Percentiles rank a stretch among this genome's conserved stretches.
Conservation (phyloP, 2,329 filamentous ascomycete species). For the Ophiostoma triangulosporum region DNA sequence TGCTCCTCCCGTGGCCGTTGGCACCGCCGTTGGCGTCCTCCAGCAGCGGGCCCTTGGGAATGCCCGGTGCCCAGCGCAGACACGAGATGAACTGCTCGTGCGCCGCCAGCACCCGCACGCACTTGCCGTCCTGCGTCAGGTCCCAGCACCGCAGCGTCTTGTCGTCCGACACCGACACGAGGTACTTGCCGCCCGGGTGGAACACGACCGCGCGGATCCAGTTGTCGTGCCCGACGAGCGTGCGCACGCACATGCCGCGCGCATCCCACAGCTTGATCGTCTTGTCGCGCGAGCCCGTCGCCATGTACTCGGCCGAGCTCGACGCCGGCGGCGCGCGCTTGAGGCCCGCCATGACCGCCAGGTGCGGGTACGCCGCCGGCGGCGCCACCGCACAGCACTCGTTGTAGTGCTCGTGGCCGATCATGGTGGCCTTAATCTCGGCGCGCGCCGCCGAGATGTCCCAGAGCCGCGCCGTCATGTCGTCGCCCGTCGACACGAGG, state of each 20-base stretch:
- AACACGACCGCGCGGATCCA: conserved; percentile 82
- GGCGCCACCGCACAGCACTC: conserved; percentile 84
- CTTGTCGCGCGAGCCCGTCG: conserved; percentile 82
- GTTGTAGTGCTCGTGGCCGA: conserved; percentile 76
- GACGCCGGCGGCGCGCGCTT: conserved; percentile 66
- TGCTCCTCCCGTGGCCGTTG: neutral
- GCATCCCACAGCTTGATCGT: conserved; percentile 82
- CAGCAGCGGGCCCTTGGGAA: conserved; percentile 45
- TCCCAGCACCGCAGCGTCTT: conserved; percentile 93
- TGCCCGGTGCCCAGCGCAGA: conserved; percentile 72
- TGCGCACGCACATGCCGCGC: conserved; percentile 72
- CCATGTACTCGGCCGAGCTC: conserved; percentile 75
- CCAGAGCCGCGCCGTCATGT: conserved; percentile 73
- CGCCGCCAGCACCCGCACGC: conserved; percentile 65
- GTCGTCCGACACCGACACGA: conserved; percentile 77
- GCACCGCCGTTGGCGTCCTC: conserved; percentile 12
- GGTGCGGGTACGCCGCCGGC: conserved; percentile 59
- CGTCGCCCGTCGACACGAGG: conserved; percentile 70
- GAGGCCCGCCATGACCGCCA: conserved; percentile 64
- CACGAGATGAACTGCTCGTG: conserved; percentile 80
- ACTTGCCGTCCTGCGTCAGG: conserved; percentile 75
- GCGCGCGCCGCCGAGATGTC: conserved; percentile 53
- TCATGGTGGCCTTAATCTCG: conserved; percentile 65
- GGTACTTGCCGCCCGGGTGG: conserved; percentile 82
- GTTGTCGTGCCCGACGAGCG: conserved; percentile 78